A percentile compares a stretch with the other conserved stretches of the same genome.
phyloP scores from a whole-genome alignment of 1,284 basidiomycete genomes.

The Sporisorium reilianum region DNA sequence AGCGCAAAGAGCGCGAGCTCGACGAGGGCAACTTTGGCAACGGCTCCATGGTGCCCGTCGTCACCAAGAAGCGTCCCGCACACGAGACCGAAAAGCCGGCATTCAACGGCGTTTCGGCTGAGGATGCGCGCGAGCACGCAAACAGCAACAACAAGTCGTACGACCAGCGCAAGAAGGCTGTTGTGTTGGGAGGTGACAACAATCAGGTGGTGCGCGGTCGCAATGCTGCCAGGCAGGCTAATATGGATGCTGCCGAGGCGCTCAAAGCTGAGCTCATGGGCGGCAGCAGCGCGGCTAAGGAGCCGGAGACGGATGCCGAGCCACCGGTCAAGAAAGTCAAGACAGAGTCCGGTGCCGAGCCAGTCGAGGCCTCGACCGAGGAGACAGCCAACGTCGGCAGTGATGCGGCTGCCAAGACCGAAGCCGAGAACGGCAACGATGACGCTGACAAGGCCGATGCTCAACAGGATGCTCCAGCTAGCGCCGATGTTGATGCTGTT shows the following conservation, averaged over 20 bases:
- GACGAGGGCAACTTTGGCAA: conserved; percentile 50
- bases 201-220: conserved; percentile 60
- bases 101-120: conserved; percentile 41
- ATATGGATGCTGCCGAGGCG: conserved; percentile 92
- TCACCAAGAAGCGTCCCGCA: conserved; percentile 28
- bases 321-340: conserved; percentile 35
- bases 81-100: conserved; percentile 49
- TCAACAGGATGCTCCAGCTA: conserved; percentile 39
- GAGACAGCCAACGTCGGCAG: conserved; percentile 57
- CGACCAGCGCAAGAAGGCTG: conserved; percentile 44
- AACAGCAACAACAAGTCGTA: conserved; percentile 48
- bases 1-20: conserved; percentile 50
- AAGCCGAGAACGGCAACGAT: conserved; percentile 20
- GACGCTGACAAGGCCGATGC: conserved; percentile 70
- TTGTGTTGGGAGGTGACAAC: conserved; percentile 60
- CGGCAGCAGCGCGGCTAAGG: conserved; percentile 72
- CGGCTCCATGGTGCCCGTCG: conserved; percentile 36
- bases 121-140: conserved; percentile 61
- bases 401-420: conserved; percentile 71
- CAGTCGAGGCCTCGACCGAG: conserved; percentile 67
- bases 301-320: conserved; percentile 18
- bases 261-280: conserved; percentile 89
- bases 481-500: conserved; percentile 72
- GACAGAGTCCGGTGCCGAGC: conserved; percentile 37
- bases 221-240: conserved; percentile 79